Evolutionary conservation across 2,329 filamentous ascomycete species (phyloP).

Genomic region (Endothia cerciana): DNA sequence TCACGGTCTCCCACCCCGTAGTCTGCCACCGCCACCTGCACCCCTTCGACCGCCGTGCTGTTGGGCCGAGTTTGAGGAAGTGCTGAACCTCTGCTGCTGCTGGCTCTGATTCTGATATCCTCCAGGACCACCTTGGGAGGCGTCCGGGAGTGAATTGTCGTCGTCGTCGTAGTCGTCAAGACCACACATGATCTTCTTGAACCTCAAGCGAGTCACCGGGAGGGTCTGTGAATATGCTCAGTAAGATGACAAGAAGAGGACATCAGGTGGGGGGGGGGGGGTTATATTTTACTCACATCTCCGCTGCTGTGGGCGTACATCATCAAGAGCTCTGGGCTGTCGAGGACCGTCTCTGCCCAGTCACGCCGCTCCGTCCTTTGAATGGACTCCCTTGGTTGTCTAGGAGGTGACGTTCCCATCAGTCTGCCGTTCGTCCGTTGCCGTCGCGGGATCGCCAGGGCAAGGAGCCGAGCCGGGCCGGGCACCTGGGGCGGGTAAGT

Average conservation of each 20-base stretch:
- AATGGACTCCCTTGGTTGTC: conserved; percentile 43
- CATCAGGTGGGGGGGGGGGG: background rate
- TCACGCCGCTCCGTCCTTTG: conserved; percentile 48
- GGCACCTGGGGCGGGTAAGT: background rate
- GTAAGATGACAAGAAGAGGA: background rate
- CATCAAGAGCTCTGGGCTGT: conserved; percentile 61
- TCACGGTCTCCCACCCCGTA: background rate
- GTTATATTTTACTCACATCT: conserved; percentile 50
- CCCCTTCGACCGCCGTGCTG: background rate
- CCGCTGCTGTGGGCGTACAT: conserved; percentile 59
- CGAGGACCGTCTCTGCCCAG: conserved; percentile 57
- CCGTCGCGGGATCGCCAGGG: background rate
- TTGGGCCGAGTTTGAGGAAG: background rate
- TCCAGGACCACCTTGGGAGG: conserved; percentile 7
- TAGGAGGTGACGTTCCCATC: conserved; percentile 9
- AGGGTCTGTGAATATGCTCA: conserved; percentile 50
- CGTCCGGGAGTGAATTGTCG: conserved; percentile 22
- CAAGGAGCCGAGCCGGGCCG: background rate
- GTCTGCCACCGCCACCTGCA: background rate
- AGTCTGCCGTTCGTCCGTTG: conserved; percentile 15
- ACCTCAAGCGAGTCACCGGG: conserved; percentile 58
- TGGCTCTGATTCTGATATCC: conserved; percentile 25
- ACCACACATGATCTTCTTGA: conserved; percentile 60
- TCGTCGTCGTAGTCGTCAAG: conserved; percentile 41
- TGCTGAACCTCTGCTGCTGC: conserved; percentile 10